Percentiles rank a stretch among this genome's conserved stretches.
Evolutionary conservation across 805 yeast species (phyloP).

Genomic region (Saturnispora zaruensis): DNA sequence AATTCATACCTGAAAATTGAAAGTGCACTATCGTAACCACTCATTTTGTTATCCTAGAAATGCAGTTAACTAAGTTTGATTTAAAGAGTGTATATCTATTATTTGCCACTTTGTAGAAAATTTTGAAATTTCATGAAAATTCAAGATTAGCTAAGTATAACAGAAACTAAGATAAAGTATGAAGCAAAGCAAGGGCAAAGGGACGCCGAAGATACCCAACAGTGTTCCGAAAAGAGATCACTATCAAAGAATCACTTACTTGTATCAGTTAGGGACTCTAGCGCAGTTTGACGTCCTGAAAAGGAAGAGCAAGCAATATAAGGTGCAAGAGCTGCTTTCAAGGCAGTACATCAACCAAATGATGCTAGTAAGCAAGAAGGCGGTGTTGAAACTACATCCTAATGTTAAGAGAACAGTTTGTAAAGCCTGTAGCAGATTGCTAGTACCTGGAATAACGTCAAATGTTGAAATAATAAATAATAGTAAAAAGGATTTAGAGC

Average conservation of each 20-base stretch:
- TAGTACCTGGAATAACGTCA: conserved; percentile 41
- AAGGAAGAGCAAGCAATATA: background rate
- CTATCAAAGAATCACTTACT: conserved; percentile 47
- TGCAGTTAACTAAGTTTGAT: background rate
- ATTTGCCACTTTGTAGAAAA: background rate
- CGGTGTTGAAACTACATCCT: conserved; percentile 58
- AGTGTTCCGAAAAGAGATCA: conserved; percentile 47
- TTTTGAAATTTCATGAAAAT: background rate
- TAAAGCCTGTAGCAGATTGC: conserved; percentile 49
- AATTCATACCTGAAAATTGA: conserved; percentile 84
- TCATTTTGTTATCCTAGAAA: conserved; percentile 40
- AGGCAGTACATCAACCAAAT: conserved; percentile 47
- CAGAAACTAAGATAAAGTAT: background rate
- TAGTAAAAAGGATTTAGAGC: conserved; percentile 26
- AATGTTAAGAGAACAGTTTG: conserved; percentile 59
- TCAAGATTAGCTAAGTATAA: background rate
- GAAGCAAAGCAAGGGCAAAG: background rate
- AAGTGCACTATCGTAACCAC: conserved; percentile 98
- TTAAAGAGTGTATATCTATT: background rate
- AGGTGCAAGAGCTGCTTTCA: conserved; percentile 28
- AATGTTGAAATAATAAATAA: conserved; percentile 33
- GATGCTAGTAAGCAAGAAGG: conserved; percentile 56
- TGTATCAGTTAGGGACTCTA: conserved; percentile 46
- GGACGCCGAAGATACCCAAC: conserved; percentile 28
- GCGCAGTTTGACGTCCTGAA: conserved; percentile 22